Conservation (phyloP, 768 basidiomycete species). For the Lyophyllum decastes region DNA sequence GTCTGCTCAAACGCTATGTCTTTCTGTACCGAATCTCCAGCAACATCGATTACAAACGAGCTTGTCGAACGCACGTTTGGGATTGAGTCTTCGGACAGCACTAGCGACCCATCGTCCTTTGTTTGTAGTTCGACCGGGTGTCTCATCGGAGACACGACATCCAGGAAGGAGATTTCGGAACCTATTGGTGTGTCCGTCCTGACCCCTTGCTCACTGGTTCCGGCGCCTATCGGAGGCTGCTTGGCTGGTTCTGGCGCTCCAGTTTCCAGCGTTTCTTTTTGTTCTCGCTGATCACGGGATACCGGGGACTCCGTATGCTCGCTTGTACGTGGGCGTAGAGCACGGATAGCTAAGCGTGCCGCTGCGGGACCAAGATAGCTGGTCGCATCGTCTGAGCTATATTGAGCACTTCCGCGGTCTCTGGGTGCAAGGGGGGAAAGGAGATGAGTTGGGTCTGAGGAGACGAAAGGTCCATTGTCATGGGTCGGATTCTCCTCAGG, state of each 20-base stretch:
- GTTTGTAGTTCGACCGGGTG: conserved; percentile 5
- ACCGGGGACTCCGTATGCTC: neutral
- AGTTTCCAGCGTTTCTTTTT: neutral
- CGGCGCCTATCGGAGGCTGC: neutral
- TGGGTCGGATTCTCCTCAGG: conserved; percentile 1
- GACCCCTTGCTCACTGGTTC: neutral
- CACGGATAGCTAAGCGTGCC: conserved; percentile 23
- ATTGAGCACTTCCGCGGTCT: conserved; percentile 22
- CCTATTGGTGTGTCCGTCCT: neutral
- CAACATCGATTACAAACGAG: conserved; percentile 14
- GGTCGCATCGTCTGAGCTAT: conserved; percentile 20
- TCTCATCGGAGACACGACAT: conserved; percentile 11
- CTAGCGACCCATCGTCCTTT: conserved; percentile 3
- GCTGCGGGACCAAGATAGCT: conserved; percentile 19
- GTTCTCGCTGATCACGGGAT: neutral
- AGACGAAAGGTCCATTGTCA: conserved; percentile 1
- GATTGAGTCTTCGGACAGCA: neutral
- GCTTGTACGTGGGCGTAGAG: conserved; percentile 24
- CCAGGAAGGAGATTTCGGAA: conserved; percentile 13
- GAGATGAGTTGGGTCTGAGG: neutral
- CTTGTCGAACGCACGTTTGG: conserved; percentile 10
- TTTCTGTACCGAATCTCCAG: neutral
- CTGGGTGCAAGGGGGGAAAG: conserved; percentile 8
- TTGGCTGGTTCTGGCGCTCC: neutral
- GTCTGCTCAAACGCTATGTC: conserved; percentile 7